Conservation (phyloP, 176 grass and related monocot species). For the Phragmites australis region DNA sequence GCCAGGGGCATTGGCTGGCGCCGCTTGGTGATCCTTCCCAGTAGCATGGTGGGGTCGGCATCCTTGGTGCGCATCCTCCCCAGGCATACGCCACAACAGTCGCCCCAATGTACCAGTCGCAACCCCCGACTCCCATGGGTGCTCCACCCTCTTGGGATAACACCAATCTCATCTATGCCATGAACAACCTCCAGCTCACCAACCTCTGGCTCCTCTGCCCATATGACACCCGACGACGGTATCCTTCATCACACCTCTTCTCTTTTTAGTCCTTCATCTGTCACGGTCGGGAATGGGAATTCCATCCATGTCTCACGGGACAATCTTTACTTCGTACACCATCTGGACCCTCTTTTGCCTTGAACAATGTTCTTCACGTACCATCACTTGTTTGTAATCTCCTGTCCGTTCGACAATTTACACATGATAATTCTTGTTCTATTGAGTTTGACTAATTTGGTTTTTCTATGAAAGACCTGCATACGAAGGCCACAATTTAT, state of each 20-base stretch:
- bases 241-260: not conserved
- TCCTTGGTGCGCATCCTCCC: not conserved
- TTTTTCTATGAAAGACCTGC: no score
- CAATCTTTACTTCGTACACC: no score
- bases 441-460: no score
- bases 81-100: not conserved
- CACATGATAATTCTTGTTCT: no score
- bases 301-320: not conserved
- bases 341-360: not conserved
- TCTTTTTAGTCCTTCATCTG: no score
- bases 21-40: no score
- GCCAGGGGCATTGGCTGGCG: not conserved
- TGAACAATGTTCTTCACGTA: not conserved
- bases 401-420: not conserved
- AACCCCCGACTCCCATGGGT: no score
- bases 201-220: not conserved
- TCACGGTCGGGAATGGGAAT: not conserved
- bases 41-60: no score
- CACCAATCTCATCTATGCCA: not conserved
- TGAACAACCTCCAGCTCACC: not conserved
- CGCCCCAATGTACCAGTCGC: not conserved
- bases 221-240: not conserved
- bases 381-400: not conserved
- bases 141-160: not conserved
- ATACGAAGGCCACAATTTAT: no score